Evolutionary conservation across 2,329 filamentous ascomycete genomes (phyloP), one percentile per base, ranked within the genome.

Genomic region (Sporothrix protearum): DNA sequence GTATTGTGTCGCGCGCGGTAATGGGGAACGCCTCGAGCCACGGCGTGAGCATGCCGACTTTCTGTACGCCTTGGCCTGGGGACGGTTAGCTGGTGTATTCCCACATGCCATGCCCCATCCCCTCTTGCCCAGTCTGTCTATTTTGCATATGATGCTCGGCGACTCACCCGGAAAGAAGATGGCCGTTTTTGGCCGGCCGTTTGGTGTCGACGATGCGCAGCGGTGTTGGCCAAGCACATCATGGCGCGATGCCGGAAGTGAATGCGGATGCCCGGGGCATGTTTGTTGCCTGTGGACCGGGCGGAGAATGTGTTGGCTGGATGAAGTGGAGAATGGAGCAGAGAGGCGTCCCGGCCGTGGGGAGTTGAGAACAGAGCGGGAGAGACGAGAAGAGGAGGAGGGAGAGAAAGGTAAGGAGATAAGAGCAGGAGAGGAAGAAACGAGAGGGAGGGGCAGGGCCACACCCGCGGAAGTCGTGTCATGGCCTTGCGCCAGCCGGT

Each of bases 21-120:
- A 83, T 80, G 14, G 95, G 95, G 79, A 97, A 98, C 72, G 91
- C 90, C 77, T 94, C 88, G 76, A 96, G 85, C 94, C 95, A 97
- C 59, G 93, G 90, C 45, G 86, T 88, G 71, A 92, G 85, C 93
- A 97, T 97, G 80, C 92, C 93, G 68, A 96, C 91, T 78, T 92
- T 90, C 80, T 97, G 93, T 22, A 96, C 93, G 76, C 93, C 93
- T 82, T 97, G 93, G 76, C 93, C 93, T 94, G 16, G 22, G 6
- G 28, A 6, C 14, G 53, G 22, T 42, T 42, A 59, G 19, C 10
- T 8, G 25, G 0, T 7, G 7, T 19, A 19, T 4, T 42, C 14
- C 28, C 2, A 30, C 14, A 16, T 57, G 30, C 22, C n/a, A 68
- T n/a, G n/a, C n/a, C n/a, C n/a, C n/a, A n/a, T n/a, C n/a, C n/a